Conservation (phyloP, 192 early-diverging fungal genomes). For the Chytriomyces sp. region DNA sequence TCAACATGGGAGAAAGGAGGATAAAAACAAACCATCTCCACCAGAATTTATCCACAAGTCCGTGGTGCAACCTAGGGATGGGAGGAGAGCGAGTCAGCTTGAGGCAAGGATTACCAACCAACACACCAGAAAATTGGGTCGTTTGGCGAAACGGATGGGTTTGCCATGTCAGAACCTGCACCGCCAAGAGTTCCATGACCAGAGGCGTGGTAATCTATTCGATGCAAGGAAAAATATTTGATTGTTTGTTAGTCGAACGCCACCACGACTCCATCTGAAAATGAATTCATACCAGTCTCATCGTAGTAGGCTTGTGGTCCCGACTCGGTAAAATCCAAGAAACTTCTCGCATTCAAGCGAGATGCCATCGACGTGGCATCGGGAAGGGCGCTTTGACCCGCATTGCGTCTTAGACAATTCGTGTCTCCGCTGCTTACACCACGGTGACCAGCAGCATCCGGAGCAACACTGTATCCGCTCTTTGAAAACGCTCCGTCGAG, state of each 20-base stretch:
- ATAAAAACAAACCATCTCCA: conserved; percentile 16
- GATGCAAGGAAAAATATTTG: background rate
- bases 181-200: conserved; percentile 16
- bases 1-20: too few species aligned
- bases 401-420: conserved; percentile 14
- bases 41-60: conserved; percentile 23
- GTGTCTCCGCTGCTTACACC: background rate
- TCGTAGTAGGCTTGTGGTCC: conserved; percentile 16
- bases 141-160: conserved; percentile 18
- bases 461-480: background rate
- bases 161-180: conserved; percentile 18
- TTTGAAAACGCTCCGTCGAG: conserved; percentile 6
- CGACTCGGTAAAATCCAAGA: background rate
- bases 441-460: background rate
- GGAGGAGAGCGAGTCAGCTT: background rate
- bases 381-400: background rate
- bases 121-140: conserved; percentile 27
- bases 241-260: background rate
- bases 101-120: background rate
- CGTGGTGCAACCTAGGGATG: conserved; percentile 6
- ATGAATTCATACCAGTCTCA: background rate
- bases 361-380: conserved; percentile 10
- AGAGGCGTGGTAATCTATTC: background rate
- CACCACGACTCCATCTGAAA: background rate
- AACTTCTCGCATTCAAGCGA: background rate